Evolutionary conservation across 73 alveolate species (phyloP), one percentile per base, ranked within the genome.

Genomic region (Breviolum minutum): DNA sequence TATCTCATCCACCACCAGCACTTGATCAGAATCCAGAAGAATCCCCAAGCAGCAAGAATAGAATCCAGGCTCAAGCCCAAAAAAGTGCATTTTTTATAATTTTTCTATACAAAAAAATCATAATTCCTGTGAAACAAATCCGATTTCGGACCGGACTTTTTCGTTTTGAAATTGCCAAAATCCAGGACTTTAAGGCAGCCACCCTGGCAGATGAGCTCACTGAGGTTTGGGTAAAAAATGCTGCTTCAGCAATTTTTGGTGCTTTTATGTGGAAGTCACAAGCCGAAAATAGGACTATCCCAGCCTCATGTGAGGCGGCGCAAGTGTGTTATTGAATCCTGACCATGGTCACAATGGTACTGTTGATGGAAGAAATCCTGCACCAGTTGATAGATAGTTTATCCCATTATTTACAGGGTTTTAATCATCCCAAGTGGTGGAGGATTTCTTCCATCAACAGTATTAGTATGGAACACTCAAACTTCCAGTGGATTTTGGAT

Each of bases 111-210:
- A 12, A 71, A 17, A 13, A 26, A 7, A 8, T 70, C 17, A 12
- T 17, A 70, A 13, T 71, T 17, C 19, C 30, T 11, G 1, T 7
- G 10, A n/a, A n/a, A n/a, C n/a, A n/a, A 71, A 20, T 20, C 19
- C 81, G 32, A 22, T 8, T 22, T 19, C 1, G 82, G 82, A 8
- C 19, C 19, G 19, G 13, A 22, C 1, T 22, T 20, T 9, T n/a
- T 30, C 19, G 26, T 79, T 12, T 12, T 87, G 61, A 40, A 24
- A 29, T 27, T 27, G 64, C 29, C 69, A 0, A 12, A 2, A 17
- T 2, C n/a, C 20, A 92, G 98, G 98, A 92, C 27, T 92, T 92
- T 90, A 92, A 92, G 91, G 98, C 98, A 17, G 91, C 74, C 81
- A 26, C 68, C 30, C 63, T 92, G 54, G 98, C 98, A 19, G 91